Conservation (phyloP, 192 early-diverging fungal species). For the Mortierella antarctica region DNA sequence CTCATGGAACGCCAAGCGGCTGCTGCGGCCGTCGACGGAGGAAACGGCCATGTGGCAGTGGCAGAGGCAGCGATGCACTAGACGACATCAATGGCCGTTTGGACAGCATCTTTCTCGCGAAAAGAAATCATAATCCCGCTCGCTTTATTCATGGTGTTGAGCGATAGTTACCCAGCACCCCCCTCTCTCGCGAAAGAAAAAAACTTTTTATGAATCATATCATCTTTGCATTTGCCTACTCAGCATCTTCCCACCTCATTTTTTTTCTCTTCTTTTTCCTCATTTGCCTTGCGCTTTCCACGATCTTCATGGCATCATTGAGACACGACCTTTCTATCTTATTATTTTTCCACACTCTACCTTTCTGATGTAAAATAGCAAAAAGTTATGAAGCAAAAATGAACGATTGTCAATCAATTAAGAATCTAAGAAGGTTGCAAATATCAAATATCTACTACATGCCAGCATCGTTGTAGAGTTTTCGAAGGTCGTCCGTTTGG, state of each 20-base stretch:
- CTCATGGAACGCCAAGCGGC: constrained; percentile 44
- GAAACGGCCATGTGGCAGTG: constrained; percentile 18
- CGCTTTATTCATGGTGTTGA: no score
- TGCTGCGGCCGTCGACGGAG: background rate
- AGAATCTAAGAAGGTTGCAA: no score
- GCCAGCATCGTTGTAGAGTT: constrained; percentile 67
- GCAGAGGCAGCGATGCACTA: constrained; percentile 16
- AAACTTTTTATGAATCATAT: no score
- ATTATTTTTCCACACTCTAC: background rate
- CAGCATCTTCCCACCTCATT: background rate
- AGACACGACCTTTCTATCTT: background rate
- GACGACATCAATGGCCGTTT: background rate
- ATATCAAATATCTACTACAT: constrained; percentile 27
- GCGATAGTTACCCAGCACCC: no score
- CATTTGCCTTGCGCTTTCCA: background rate
- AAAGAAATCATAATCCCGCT: no score
- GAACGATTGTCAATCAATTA: background rate
- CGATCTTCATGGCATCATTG: no score
- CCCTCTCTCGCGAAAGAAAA: no score
- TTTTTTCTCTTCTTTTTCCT: background rate
- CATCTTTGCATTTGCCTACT: no score
- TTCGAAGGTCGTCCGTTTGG: constrained; percentile 68
- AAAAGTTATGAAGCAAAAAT: background rate
- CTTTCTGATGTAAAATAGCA: background rate
- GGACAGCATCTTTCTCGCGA: no score